Conservation (phyloP, 2,329 filamentous ascomycete species). For the Phialophora chinensis region DNA sequence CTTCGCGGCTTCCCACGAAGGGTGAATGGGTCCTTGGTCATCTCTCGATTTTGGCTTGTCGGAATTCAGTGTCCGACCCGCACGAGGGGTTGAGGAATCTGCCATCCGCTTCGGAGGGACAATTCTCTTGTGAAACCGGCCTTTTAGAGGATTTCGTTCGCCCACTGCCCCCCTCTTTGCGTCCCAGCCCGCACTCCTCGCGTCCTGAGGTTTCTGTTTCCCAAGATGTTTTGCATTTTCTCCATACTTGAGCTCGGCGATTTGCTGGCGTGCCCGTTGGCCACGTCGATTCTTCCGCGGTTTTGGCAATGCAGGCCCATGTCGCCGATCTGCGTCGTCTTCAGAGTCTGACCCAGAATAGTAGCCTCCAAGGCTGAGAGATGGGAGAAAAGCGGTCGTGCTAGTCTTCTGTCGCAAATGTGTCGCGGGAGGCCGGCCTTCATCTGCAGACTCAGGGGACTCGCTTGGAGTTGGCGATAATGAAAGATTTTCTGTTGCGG, state of each 20-base stretch:
- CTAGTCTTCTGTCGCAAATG: constrained; percentile 1
- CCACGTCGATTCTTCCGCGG: constrained; percentile 63
- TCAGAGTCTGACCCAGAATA: constrained; percentile 66
- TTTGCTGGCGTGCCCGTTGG: constrained; percentile 64
- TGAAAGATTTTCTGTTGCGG: constrained; percentile 13
- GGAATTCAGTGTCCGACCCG: constrained; percentile 8
- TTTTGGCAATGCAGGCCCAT: constrained; percentile 43
- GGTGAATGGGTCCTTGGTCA: constrained; percentile 64
- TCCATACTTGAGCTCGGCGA: constrained; percentile 69
- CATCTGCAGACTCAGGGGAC: not conserved
- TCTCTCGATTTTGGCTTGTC: constrained; percentile 33
- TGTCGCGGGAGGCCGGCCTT: not conserved
- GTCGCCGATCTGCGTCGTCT: constrained; percentile 50
- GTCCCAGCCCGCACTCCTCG: constrained; percentile 64
- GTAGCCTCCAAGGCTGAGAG: constrained; percentile 66
- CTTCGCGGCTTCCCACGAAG: constrained; percentile 69
- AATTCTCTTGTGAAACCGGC: constrained; percentile 23
- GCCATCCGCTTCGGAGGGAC: constrained; percentile 36
- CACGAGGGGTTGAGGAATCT: constrained; percentile 21
- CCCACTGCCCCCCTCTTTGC: constrained; percentile 60
- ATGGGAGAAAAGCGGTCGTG: constrained; percentile 64
- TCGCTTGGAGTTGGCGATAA: constrained; percentile 26
- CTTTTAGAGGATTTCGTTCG: not conserved
- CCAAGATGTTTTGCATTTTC: constrained; percentile 64
- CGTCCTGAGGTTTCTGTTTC: constrained; percentile 47